These are phyloP conservation scores for Mollisiaceae sp. DNA, from an alignment of 2,329 filamentous ascomycete genomes.

Conservation along the genomic window DNA sequence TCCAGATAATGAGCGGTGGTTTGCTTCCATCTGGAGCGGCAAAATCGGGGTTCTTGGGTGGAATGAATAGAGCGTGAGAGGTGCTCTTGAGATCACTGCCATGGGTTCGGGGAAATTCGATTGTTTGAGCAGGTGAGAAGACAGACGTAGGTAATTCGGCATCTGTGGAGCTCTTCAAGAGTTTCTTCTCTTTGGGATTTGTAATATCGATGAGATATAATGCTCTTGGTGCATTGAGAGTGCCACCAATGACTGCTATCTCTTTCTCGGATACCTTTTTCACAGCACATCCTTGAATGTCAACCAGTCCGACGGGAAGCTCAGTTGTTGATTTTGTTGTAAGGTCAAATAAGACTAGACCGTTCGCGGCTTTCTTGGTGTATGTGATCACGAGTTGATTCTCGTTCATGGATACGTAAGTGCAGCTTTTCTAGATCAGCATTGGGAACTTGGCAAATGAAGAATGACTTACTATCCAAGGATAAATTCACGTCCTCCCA, in stretches of 20 bases:
- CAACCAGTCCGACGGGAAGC: conserved; percentile 43
- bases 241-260: conserved; percentile 48
- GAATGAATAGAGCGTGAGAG: conserved; percentile 49
- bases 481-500: conserved; percentile 40
- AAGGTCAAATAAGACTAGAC: conserved; percentile 48
- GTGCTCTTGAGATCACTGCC: conserved; percentile 30
- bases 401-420: conserved; percentile 47
- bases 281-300: conserved; percentile 45
- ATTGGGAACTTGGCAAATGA: conserved; percentile 27
- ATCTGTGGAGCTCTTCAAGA: conserved; percentile 45
- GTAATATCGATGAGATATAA: conserved; percentile 46
- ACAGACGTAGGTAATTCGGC: conserved; percentile 39
- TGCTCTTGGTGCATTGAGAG: conserved; percentile 40
- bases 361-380: conserved; percentile 40
- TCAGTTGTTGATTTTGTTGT: conserved; percentile 40
- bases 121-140: conserved; percentile 47
- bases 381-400: conserved; percentile 45
- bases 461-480: conserved; percentile 28
- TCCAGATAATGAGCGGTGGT: conserved; percentile 55
- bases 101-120: conserved; percentile 43
- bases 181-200: conserved; percentile 34
- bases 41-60: conserved; percentile 54
- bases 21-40: conserved; percentile 44
- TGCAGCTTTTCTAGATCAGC: conserved; percentile 44
- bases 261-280: conserved; percentile 44